Conservation (phyloP, 2,329 filamentous ascomycete genomes). For the Paradendryphiella salina region DNA sequence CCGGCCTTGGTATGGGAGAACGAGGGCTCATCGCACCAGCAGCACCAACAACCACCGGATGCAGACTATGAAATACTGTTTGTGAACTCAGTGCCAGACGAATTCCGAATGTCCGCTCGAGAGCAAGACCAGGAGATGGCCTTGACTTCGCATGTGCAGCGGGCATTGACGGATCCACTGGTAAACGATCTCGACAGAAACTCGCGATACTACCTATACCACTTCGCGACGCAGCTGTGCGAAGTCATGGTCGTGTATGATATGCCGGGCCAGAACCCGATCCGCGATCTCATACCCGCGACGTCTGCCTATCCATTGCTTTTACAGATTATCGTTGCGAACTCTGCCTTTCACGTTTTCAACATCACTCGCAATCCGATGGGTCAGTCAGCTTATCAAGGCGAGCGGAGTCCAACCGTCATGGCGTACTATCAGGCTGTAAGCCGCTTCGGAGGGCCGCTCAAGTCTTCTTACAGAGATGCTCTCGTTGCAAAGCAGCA, state of each 20-base stretch:
- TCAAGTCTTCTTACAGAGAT: conserved; percentile 40
- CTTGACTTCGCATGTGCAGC: conserved; percentile 43
- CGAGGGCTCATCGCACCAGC: conserved; percentile 6
- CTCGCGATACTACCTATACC: conserved; percentile 53
- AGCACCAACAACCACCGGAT: background rate
- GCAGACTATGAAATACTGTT: background rate
- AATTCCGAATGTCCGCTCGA: conserved; percentile 1
- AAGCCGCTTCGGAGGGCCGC: conserved; percentile 45
- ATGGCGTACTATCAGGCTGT: conserved; percentile 44
- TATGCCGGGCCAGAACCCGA: conserved; percentile 51
- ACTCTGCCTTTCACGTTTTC: conserved; percentile 55
- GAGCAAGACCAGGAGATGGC: conserved; percentile 15
- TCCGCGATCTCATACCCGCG: conserved; percentile 54
- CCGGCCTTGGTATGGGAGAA: conserved; percentile 26
- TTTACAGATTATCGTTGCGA: conserved; percentile 53
- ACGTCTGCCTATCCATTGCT: conserved; percentile 52
- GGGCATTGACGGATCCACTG: conserved; percentile 58
- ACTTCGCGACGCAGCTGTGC: conserved; percentile 57
- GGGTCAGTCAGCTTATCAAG: conserved; percentile 41
- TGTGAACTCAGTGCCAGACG: background rate
- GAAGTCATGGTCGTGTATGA: conserved; percentile 59
- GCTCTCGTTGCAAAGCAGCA: conserved; percentile 55
- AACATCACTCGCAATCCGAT: conserved; percentile 44
- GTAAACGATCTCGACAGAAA: conserved; percentile 57
- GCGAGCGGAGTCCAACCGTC: conserved; percentile 37